These are phyloP conservation scores for Musa schizocarpa DNA, from an alignment of 176 grass and related monocot genomes.

Conservation along the genomic window DNA sequence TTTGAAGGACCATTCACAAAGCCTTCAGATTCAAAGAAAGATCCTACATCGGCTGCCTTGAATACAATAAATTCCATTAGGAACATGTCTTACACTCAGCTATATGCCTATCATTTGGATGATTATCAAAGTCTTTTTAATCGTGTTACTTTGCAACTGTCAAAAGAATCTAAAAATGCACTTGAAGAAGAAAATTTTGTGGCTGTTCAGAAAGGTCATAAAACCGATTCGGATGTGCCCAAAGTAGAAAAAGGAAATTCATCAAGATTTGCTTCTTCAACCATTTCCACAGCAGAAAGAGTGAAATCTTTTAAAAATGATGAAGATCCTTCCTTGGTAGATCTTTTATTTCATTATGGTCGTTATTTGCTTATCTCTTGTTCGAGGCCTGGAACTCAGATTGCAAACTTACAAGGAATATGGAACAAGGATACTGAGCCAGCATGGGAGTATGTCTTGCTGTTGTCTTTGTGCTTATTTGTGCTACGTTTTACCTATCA, in stretches of 20 bases:
- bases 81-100: conserved; percentile 59
- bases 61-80: conserved; percentile 38
- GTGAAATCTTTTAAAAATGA: conserved; percentile 63
- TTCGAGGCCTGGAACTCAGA: conserved; percentile 72
- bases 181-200: conserved; percentile 10
- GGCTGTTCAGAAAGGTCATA: neutral
- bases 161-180: conserved; percentile 28
- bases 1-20: conserved; percentile 64
- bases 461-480: neutral
- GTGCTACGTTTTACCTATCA: neutral
- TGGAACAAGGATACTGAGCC: conserved; percentile 63
- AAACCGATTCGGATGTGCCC: conserved; percentile 10
- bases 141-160: conserved; percentile 67
- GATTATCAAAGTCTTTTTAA: conserved; percentile 88
- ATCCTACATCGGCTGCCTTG: conserved; percentile 35
- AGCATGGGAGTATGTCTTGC: conserved; percentile 65
- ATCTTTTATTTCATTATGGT: conserved; percentile 87
- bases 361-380: conserved; percentile 88
- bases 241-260: conserved; percentile 11
- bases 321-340: conserved; percentile 75
- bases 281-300: conserved; percentile 62
- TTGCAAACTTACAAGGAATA: conserved; percentile 88
- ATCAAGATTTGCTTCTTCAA: conserved; percentile 2
- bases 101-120: conserved; percentile 55
- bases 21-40: conserved; percentile 58